Evolutionary conservation across 2,329 filamentous ascomycete genomes (phyloP).

Genomic region (Phyllosticta citribraziliensis): DNA sequence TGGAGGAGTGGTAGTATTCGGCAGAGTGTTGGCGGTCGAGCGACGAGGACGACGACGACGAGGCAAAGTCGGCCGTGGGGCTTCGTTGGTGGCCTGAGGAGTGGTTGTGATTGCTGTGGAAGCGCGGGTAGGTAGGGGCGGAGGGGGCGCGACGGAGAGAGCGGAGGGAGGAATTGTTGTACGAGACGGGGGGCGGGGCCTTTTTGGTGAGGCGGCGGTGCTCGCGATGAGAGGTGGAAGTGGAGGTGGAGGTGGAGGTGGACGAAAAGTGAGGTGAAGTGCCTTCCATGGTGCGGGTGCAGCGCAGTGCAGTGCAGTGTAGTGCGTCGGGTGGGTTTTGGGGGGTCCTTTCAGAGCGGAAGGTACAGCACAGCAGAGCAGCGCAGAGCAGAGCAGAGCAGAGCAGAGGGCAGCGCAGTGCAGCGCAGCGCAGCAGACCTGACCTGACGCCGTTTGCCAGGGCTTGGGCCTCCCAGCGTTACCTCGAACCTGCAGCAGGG

Average conservation of each 20-base stretch:
- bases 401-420: not conserved
- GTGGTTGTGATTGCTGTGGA: conserved; percentile 6
- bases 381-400: not conserved
- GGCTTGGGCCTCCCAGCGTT: conserved; percentile 9
- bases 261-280: not conserved
- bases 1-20: not conserved
- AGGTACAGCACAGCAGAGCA: conserved; percentile 1
- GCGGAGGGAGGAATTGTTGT: conserved; percentile 12
- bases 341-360: not conserved
- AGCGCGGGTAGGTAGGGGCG: conserved; percentile 19
- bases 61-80: conserved; percentile 9
- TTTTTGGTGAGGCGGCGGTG: conserved; percentile 15
- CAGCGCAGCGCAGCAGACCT: not conserved
- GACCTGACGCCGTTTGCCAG: conserved; percentile 4
- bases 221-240: conserved; percentile 1
- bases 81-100: conserved; percentile 11
- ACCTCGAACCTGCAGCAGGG: conserved; percentile 8
- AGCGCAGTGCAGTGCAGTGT: too few relatives aligned
- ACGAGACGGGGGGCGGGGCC: conserved; percentile 16
- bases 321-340: conserved; percentile 1
- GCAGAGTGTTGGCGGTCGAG: conserved; percentile 10
- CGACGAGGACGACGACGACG: conserved; percentile 11
- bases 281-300: conserved; percentile 6
- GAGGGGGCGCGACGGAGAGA: conserved; percentile 17
- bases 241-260: conserved; percentile 4